Percentiles rank a stretch among this genome's conserved stretches.
phyloP scores from a whole-genome alignment of 2,329 filamentous ascomycete genomes.

The Cercospora sp. region DNA sequence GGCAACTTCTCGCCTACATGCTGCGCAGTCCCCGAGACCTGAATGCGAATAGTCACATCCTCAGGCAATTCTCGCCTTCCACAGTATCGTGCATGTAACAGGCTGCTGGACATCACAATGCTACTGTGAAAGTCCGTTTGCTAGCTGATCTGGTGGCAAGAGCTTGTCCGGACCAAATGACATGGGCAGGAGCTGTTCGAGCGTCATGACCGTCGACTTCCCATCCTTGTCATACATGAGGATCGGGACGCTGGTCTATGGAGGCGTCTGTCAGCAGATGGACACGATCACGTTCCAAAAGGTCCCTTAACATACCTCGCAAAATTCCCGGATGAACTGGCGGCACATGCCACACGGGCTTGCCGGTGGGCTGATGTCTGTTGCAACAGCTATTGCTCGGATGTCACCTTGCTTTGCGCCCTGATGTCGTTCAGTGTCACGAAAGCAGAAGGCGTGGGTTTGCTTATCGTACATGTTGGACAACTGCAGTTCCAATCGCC shows the following conservation, averaged over 20 bases:
- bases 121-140: conserved; percentile 17
- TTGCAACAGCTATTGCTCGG: conserved; percentile 80
- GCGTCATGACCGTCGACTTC: conserved; percentile 66
- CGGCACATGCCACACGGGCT: conserved; percentile 92
- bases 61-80: background rate
- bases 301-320: conserved; percentile 36
- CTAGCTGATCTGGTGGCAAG: conserved; percentile 34
- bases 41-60: background rate
- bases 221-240: conserved; percentile 90
- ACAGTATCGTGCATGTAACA: background rate
- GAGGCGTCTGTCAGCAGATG: conserved; percentile 1
- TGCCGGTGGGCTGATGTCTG: conserved; percentile 58
- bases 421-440: conserved; percentile 19
- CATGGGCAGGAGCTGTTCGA: conserved; percentile 62
- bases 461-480: conserved; percentile 35
- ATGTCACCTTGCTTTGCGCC: conserved; percentile 54
- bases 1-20: too few relatives aligned
- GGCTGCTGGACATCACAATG: background rate
- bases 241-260: conserved; percentile 61
- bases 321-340: conserved; percentile 65
- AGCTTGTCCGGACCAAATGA: conserved; percentile 56
- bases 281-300: background rate
- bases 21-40: background rate
- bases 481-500: conserved; percentile 78
- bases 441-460: background rate